Evolutionary conservation across 2,329 filamentous ascomycete genomes (phyloP).

Genomic region (Chrysosphaeria jannelii): DNA sequence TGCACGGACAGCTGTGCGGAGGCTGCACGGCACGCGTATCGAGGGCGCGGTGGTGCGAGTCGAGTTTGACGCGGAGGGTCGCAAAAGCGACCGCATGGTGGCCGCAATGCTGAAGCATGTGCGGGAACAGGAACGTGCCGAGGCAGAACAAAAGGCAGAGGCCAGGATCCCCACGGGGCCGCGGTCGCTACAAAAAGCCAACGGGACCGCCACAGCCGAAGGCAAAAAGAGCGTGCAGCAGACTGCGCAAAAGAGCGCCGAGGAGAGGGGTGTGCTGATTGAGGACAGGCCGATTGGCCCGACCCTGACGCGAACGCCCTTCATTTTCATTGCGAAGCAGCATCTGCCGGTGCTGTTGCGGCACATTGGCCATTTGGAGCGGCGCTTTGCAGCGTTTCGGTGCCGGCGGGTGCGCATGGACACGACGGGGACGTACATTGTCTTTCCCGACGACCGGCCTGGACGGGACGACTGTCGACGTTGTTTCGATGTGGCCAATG

Average conservation of each 20-base stretch:
- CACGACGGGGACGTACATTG: constrained; percentile 62
- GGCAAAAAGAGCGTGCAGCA: neutral
- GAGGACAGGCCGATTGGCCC: constrained; percentile 35
- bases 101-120: constrained; percentile 39
- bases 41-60: constrained; percentile 52
- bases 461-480: constrained; percentile 57
- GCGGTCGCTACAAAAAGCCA: constrained; percentile 10
- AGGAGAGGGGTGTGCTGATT: constrained; percentile 16
- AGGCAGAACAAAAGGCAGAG: constrained; percentile 4
- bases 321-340: constrained; percentile 65
- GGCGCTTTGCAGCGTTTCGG: constrained; percentile 54
- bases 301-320: constrained; percentile 50
- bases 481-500: constrained; percentile 52
- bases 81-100: constrained; percentile 50
- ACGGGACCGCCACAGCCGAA: too few species aligned
- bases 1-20: constrained; percentile 49
- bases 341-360: constrained; percentile 66
- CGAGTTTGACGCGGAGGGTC: constrained; percentile 68
- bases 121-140: constrained; percentile 15
- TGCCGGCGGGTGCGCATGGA: constrained; percentile 66
- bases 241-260: constrained; percentile 9
- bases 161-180: constrained; percentile 8
- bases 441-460: constrained; percentile 51
- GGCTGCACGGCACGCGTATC: constrained; percentile 51
- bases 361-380: constrained; percentile 72